These are phyloP conservation scores for Podosphaera fusca DNA, from an alignment of 2,329 filamentous ascomycete genomes.

Conservation along the genomic window DNA sequence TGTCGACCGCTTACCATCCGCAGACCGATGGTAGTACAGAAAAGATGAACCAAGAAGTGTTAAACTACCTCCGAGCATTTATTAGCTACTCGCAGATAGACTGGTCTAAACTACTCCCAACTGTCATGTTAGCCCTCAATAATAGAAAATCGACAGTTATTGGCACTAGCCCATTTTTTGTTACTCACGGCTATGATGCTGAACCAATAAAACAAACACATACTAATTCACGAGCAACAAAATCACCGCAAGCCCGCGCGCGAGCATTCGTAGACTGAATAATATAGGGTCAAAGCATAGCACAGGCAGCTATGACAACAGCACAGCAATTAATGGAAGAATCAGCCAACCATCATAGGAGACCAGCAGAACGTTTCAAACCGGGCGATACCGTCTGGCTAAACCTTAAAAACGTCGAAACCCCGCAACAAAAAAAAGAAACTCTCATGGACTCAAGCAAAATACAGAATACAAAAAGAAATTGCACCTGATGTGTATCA, in stretches of 20 bases:
- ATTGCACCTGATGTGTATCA: too few species aligned
- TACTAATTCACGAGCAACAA: background rate
- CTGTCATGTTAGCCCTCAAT: background rate
- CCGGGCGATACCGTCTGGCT: background rate
- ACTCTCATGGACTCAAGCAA: too few species aligned
- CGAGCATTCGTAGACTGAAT: background rate
- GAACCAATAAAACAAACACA: background rate
- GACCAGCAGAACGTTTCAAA: background rate
- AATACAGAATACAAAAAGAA: too few species aligned
- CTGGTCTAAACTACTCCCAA: constrained; percentile 1
- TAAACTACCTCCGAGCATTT: constrained; percentile 3
- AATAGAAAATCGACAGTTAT: constrained; percentile 1
- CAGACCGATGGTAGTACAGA: background rate
- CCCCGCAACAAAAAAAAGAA: too few species aligned
- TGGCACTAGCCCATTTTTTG: constrained; percentile 1
- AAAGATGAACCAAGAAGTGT: constrained; percentile 2
- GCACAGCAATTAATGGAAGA: background rate
- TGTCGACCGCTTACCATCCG: too few species aligned
- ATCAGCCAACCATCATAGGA: background rate
- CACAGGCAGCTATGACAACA: background rate
- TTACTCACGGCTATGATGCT: background rate
- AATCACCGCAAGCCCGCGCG: background rate
- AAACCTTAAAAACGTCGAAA: too few species aligned
- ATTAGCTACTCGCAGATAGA: constrained; percentile 3
- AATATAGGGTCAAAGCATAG: background rate